These are phyloP conservation scores for Osmanthus fragrans DNA, from an alignment of 257 asterid genomes.

Conservation along the genomic window DNA sequence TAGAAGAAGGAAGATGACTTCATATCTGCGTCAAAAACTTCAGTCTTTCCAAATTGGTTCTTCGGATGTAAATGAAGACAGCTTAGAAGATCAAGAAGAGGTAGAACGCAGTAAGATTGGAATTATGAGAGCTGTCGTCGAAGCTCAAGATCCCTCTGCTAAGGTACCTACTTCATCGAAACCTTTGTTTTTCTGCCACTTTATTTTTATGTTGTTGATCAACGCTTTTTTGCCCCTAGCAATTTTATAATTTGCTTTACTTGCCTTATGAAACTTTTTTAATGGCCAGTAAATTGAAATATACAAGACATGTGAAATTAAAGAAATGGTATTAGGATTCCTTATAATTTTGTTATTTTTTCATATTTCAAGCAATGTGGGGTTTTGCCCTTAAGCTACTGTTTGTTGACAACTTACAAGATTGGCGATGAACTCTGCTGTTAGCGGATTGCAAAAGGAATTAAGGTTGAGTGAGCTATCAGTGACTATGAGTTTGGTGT, in stretches of 20 bases:
- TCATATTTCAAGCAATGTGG: neutral
- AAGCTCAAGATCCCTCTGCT: constrained; percentile 42
- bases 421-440: neutral
- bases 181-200: constrained; percentile 19
- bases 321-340: neutral
- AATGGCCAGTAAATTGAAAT: neutral
- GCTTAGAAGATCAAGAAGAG: constrained; percentile 18
- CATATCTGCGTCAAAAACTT: constrained; percentile 66
- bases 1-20: constrained; percentile 41
- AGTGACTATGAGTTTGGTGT: neutral
- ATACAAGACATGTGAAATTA: neutral
- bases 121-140: constrained; percentile 37
- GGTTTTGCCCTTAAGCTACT: neutral
- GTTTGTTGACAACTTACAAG: neutral
- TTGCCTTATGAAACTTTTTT: neutral
- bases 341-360: neutral
- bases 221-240: neutral
- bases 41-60: constrained; percentile 38
- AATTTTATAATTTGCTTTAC: no score
- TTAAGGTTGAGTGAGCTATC: neutral
- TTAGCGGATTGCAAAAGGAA: neutral
- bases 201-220: neutral
- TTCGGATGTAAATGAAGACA: constrained; percentile 22
- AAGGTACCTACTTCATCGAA: constrained; percentile 31
- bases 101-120: constrained; percentile 41